These are phyloP conservation scores for Naegleria fowleri DNA, from an alignment of 208 protist species.

Conservation along the genomic window DNA sequence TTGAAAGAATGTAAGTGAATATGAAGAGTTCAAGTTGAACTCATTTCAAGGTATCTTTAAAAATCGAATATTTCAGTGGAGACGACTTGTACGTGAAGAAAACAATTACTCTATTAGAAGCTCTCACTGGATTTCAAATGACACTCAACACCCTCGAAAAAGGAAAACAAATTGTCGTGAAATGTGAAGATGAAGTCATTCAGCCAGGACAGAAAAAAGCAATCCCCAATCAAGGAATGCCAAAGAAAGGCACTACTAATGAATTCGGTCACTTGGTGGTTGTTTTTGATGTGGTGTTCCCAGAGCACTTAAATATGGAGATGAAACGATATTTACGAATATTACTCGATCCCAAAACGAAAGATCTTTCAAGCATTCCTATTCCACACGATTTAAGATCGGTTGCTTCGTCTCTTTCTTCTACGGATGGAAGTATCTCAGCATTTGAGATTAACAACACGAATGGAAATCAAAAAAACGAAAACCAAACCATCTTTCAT, in stretches of 20 bases:
- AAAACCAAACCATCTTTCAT: neutral
- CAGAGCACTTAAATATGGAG: slow-evolving; percentile 13
- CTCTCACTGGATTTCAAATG: slow-evolving; percentile 76
- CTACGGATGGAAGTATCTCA: neutral
- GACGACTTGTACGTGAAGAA: slow-evolving; percentile 86
- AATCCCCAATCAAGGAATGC: slow-evolving; percentile 83
- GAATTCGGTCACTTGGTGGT: neutral
- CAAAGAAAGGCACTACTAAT: slow-evolving; percentile 40
- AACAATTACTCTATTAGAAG: slow-evolving; percentile 82
- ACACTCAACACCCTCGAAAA: slow-evolving; percentile 78
- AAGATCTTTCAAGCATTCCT: neutral
- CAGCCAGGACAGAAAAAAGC: slow-evolving; percentile 73
- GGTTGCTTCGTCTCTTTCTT: neutral
- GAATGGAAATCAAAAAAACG: neutral
- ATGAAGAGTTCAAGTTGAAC: too few relatives aligned
- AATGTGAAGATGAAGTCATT: slow-evolving; percentile 65
- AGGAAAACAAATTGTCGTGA: slow-evolving; percentile 39
- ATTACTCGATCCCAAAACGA: neutral
- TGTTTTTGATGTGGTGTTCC: slow-evolving; percentile 7
- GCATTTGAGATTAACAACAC: neutral
- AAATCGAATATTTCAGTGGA: slow-evolving; percentile 67
- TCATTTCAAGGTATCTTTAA: too few relatives aligned
- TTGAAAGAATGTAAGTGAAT: slow-evolving; percentile 45
- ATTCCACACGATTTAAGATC: neutral
- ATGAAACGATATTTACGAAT: slow-evolving; percentile 4